phyloP scores from a whole-genome alignment of 108 stramenopile species.

The Pseudonitzschia multiseries region DNA sequence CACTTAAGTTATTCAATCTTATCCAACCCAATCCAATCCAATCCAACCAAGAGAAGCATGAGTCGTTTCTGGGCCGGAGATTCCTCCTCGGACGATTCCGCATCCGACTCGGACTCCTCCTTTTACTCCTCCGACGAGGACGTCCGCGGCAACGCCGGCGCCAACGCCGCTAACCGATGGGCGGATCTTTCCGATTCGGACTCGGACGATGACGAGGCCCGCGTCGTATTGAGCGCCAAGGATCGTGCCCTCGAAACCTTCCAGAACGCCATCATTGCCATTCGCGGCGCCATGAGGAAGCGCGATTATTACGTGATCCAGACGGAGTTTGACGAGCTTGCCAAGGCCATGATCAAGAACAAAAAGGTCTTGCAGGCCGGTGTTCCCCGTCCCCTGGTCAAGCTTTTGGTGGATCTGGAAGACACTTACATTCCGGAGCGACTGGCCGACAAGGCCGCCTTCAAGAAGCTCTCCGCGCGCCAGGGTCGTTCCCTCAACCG shows the following conservation, averaged over 20 bases:
- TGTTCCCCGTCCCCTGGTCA: constrained; percentile 84
- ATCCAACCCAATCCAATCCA: neutral
- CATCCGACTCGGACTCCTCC: constrained; percentile 29
- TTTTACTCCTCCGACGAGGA: constrained; percentile 32
- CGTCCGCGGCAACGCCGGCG: constrained; percentile 20
- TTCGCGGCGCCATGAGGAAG: constrained; percentile 86
- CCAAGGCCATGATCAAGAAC: constrained; percentile 88
- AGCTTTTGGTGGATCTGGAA: constrained; percentile 85
- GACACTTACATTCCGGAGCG: constrained; percentile 68
- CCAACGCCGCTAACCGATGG: constrained; percentile 47
- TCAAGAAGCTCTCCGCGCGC: constrained; percentile 90
- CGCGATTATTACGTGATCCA: constrained; percentile 70
- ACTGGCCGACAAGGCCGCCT: constrained; percentile 88
- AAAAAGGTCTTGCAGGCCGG: constrained; percentile 79
- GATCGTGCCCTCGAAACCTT: constrained; percentile 90
- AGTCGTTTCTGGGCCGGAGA: constrained; percentile 71
- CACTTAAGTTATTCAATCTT: no score
- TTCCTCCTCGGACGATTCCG: constrained; percentile 35
- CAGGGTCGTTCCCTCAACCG: constrained; percentile 92
- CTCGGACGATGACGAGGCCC: constrained; percentile 88
- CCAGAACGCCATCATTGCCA: constrained; percentile 56
- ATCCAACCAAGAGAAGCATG: constrained; percentile 19
- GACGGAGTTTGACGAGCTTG: constrained; percentile 81
- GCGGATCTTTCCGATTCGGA: constrained; percentile 49
- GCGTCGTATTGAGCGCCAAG: constrained; percentile 95